A percentile compares a stretch with the other conserved stretches of the same genome.
Conservation (phyloP, 345 rosid species). For the Cardamine resedifolia region DNA sequence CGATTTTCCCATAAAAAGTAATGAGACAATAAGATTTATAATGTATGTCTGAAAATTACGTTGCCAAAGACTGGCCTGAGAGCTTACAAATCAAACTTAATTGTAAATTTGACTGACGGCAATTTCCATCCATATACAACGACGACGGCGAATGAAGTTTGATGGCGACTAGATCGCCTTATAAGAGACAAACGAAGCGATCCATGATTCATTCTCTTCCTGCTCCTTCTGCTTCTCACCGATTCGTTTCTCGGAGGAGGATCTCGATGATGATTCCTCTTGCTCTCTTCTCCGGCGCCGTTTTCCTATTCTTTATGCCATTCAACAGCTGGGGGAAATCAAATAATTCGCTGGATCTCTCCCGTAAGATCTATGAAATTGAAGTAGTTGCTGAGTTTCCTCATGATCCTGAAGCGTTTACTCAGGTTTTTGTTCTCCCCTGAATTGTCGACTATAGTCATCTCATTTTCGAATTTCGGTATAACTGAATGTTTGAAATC, state of each 20-base stretch:
- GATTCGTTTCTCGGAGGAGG: conserved; percentile 40
- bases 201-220: conserved; percentile 27
- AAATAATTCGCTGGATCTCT: background rate
- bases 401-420: conserved; percentile 67
- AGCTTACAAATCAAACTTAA: background rate
- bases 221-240: background rate
- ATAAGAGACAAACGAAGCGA: conserved; percentile 43
- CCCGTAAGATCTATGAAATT: conserved; percentile 38
- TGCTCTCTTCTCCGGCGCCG: conserved; percentile 34
- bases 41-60: background rate
- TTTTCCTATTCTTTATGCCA: conserved; percentile 44
- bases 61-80: background rate
- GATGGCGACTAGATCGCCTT: conserved; percentile 46
- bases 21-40: background rate
- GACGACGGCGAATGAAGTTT: conserved; percentile 11
- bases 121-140: background rate
- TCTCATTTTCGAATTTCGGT: background rate
- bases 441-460: background rate
- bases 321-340: conserved; percentile 31
- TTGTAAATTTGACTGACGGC: background rate
- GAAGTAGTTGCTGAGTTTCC: conserved; percentile 64
- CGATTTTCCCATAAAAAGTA: background rate
- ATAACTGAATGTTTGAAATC: background rate
- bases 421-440: conserved; percentile 49
- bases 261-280: conserved; percentile 37